Percentiles rank a stretch among this genome's conserved stretches.
These are phyloP conservation scores for Ophiorrhiza pumila DNA, from an alignment of 257 asterid genomes.

Conservation along the genomic window DNA sequence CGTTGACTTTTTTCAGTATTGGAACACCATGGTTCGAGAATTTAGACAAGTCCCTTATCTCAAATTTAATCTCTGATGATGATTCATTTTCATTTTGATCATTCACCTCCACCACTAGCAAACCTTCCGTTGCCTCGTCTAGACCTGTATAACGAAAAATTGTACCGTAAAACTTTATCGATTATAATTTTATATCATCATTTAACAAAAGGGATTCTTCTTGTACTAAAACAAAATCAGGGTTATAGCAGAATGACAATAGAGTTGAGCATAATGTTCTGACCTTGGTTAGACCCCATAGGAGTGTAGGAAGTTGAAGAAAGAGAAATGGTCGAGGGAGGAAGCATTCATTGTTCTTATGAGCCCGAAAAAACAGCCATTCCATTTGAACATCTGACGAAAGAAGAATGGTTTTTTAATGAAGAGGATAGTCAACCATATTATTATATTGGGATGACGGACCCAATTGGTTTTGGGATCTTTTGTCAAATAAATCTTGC, in stretches of 20 bases:
- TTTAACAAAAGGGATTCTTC: too few relatives aligned
- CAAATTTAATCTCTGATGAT: conserved; percentile 34
- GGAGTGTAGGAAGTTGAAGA: not conserved
- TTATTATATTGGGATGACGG: too few relatives aligned
- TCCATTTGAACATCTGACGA: not conserved
- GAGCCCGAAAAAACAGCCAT: conserved; percentile 1
- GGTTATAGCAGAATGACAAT: not conserved
- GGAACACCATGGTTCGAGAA: conserved; percentile 41
- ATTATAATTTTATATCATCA: too few relatives aligned
- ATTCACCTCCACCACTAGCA: conserved; percentile 30
- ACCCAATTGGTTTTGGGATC: too few relatives aligned
- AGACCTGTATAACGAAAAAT: conserved; percentile 5
- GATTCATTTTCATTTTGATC: conserved; percentile 14
- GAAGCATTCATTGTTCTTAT: not conserved
- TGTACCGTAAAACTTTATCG: not conserved
- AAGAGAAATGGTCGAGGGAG: not conserved
- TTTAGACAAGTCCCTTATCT: conserved; percentile 52
- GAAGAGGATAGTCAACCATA: too few relatives aligned
- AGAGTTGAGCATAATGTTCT: not conserved
- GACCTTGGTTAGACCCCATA: conserved; percentile 18
- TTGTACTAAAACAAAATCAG: not conserved
- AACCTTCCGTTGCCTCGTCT: conserved; percentile 37
- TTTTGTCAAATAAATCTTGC: too few relatives aligned
- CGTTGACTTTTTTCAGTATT: conserved; percentile 48
- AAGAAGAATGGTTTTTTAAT: too few relatives aligned